Evolutionary conservation across 2,329 filamentous ascomycete genomes (phyloP), one percentile per base, ranked within the genome.

Genomic region (Penicillium sp.): DNA sequence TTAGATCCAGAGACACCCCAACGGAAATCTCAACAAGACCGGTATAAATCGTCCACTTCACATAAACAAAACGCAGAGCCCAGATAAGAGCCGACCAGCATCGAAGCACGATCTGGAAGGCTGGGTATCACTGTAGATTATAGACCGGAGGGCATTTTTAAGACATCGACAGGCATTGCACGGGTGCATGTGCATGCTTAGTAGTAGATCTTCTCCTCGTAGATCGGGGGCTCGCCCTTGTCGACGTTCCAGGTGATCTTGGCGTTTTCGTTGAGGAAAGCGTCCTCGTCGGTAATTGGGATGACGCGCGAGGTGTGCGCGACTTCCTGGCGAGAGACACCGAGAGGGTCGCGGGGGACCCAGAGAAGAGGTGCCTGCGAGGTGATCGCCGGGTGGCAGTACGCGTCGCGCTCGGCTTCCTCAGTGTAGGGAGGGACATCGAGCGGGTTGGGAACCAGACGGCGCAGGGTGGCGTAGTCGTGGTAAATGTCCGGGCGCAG

Each of bases 241-340:
- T 83, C 76, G 10, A 74, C 64, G 64, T 84, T 77, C 81, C 83
- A 85, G 22, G 77, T 69, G 53, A 87, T 74, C 58, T 82, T 82
- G 69, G 85, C 85, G 74, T 90, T 88, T 61, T 88, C 87, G 62
- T 88, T 79, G 45, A 92, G 72, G 44, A 74, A 80, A 40, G 87
- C 87, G 16, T 86, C 87, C 59, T 90, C 87, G 60, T 96, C 90
- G 0, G 88, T 92, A 57, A 95, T 92, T 1, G 86, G 83, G 27
- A 90, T 88, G 28, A 89, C 81, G 63, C 81, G 83, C 59, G 77
- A 77, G 0, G 88, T 88, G 62, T 94, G 88, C 11, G 78, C 78
- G 47, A 94, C 79, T 71, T 95, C 91, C 67, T 95, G 88, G 62
- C 79, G 79, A 48, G 85, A 90, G 38, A 96, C 82, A 9, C 90